A percentile compares a stretch with the other conserved stretches of the same genome.
Conservation (phyloP, 1,284 basidiomycete genomes). For the Malassezia brasiliensis region DNA sequence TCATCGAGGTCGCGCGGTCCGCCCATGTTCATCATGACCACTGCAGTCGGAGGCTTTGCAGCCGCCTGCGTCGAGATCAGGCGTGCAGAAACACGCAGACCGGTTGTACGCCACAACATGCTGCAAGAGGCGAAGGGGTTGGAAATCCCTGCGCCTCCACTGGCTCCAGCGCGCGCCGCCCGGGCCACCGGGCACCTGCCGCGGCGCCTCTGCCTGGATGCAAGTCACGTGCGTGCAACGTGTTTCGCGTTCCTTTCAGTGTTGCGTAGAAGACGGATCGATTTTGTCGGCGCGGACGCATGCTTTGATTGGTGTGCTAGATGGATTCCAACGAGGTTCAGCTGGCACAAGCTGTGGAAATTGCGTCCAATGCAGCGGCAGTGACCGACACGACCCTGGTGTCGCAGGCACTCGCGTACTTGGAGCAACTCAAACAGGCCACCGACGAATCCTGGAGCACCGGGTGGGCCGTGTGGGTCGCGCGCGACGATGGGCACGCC, state of each 20-base stretch:
- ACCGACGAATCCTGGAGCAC: slow-evolving; percentile 63
- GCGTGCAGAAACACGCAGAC: neutral
- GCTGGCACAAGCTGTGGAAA: slow-evolving; percentile 17
- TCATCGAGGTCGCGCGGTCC: slow-evolving; percentile 66
- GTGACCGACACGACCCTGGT: slow-evolving; percentile 9
- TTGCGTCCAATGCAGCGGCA: slow-evolving; percentile 16
- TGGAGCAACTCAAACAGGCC: slow-evolving; percentile 21
- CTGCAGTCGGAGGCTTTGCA: slow-evolving; percentile 54
- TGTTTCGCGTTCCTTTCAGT: neutral
- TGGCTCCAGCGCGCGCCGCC: neutral
- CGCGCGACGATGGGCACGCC: slow-evolving; percentile 55
- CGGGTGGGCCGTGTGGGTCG: slow-evolving; percentile 42
- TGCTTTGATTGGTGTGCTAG: neutral
- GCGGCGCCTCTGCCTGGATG: too few relatives aligned
- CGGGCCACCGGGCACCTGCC: neutral
- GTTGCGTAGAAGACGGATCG: neutral
- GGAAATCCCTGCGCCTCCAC: neutral
- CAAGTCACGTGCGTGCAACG: slow-evolving; percentile 2
- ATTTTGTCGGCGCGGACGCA: neutral
- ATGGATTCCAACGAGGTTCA: slow-evolving; percentile 16
- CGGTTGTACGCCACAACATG: neutral
- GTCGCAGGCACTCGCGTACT: slow-evolving; percentile 12
- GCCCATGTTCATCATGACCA: slow-evolving; percentile 98
- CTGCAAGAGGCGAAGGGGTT: neutral
- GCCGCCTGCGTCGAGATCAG: neutral